These are phyloP conservation scores for Extremus antarcticus DNA, from an alignment of 495 filamentous ascomycete genomes.

Conservation along the genomic window DNA sequence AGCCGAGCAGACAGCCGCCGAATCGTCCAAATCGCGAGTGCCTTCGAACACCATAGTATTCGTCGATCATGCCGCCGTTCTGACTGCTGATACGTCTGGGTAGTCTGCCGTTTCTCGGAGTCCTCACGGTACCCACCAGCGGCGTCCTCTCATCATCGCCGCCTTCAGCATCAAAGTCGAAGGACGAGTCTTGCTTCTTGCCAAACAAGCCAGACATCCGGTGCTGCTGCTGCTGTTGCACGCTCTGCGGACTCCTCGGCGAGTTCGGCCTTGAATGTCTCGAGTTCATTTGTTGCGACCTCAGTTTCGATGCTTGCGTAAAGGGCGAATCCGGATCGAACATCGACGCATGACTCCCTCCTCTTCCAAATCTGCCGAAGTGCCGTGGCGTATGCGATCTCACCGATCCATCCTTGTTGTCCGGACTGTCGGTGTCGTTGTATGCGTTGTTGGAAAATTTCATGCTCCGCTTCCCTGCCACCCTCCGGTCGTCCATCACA, in stretches of 20 bases:
- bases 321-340: constrained; percentile 21
- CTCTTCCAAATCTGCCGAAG: constrained; percentile 17
- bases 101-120: constrained; percentile 46
- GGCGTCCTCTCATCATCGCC: constrained; percentile 89
- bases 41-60: constrained; percentile 55
- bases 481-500: constrained; percentile 54
- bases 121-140: constrained; percentile 57
- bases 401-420: constrained; percentile 20
- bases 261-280: constrained; percentile 39
- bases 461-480: constrained; percentile 85
- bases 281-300: constrained; percentile 30
- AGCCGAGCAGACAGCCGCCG: constrained; percentile 67
- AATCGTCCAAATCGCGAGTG: constrained; percentile 50
- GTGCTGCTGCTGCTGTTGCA: constrained; percentile 18
- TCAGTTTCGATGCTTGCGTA: constrained; percentile 19
- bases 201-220: constrained; percentile 14
- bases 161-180: constrained; percentile 61
- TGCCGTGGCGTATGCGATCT: constrained; percentile 17
- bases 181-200: constrained; percentile 37
- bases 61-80: constrained; percentile 61
- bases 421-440: constrained; percentile 34
- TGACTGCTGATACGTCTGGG: constrained; percentile 47
- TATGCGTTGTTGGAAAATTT: constrained; percentile 88
- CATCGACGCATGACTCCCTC: constrained; percentile 14
- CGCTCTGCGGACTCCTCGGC: constrained; percentile 14